Conservation (phyloP, 2,329 filamentous ascomycete genomes). For the Rutstroemia sp. region DNA sequence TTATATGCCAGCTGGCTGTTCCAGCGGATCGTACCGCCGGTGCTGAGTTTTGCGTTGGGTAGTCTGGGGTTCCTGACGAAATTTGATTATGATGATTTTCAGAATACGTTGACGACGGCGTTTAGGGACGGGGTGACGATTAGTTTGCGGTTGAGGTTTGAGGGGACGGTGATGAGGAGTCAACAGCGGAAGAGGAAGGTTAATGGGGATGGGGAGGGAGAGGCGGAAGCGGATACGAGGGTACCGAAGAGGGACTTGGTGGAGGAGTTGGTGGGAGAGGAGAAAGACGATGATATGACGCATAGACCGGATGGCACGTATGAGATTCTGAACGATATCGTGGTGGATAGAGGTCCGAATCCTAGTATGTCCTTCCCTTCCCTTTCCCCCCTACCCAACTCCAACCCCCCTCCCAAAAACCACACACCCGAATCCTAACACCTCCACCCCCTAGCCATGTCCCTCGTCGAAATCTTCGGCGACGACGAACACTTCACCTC, state of each 20-base stretch:
- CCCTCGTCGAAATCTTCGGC: conserved; percentile 82
- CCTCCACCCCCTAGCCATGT: conserved; percentile 58
- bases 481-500: conserved; percentile 92
- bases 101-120: conserved; percentile 59
- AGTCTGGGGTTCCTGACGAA: conserved; percentile 94
- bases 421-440: not conserved
- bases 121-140: conserved; percentile 83
- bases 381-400: not conserved
- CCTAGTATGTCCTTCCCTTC: conserved; percentile 54
- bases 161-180: conserved; percentile 87
- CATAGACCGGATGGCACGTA: conserved; percentile 78
- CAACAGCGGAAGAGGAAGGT: conserved; percentile 38
- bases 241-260: conserved; percentile 59
- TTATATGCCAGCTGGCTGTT: conserved; percentile 96
- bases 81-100: conserved; percentile 79
- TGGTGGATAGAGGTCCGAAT: conserved; percentile 89
- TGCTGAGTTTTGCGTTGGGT: conserved; percentile 84
- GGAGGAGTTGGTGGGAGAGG: conserved; percentile 83
- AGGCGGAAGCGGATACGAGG: conserved; percentile 33
- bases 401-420: not conserved
- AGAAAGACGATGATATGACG: conserved; percentile 74
- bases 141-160: conserved; percentile 79
- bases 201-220: conserved; percentile 19
- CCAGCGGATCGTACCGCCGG: conserved; percentile 87
- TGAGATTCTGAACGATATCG: conserved; percentile 95